Conservation (phyloP, 2,329 filamentous ascomycete genomes). For the Graphiopsis chlorocephala region DNA sequence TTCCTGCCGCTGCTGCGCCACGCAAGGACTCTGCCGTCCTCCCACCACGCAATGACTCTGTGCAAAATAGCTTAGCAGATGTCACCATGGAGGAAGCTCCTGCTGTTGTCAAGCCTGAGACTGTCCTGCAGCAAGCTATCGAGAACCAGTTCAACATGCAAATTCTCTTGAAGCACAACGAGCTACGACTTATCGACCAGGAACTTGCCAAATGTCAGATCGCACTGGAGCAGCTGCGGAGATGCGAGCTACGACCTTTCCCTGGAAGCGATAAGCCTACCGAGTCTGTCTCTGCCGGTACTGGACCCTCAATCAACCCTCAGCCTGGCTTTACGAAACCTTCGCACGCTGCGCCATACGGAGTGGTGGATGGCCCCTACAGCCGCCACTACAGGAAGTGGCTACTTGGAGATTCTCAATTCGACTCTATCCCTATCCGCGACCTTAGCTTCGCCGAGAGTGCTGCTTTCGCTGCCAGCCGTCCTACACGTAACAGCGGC, state of each 20-base stretch:
- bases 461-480: slow-evolving; percentile 55
- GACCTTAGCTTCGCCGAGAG: slow-evolving; percentile 24
- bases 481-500: slow-evolving; percentile 75
- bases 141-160: slow-evolving; percentile 87
- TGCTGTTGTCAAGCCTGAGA: slow-evolving; percentile 11
- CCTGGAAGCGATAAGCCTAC: slow-evolving; percentile 68
- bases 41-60: neutral
- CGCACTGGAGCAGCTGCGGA: slow-evolving; percentile 86
- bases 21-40: slow-evolving; percentile 14
- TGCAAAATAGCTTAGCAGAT: neutral
- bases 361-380: slow-evolving; percentile 88
- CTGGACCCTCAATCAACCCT: slow-evolving; percentile 66
- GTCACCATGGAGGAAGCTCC: slow-evolving; percentile 18
- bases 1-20: neutral
- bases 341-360: slow-evolving; percentile 80
- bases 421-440: slow-evolving; percentile 57
- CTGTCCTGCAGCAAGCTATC: slow-evolving; percentile 64
- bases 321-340: slow-evolving; percentile 64
- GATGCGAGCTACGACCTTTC: slow-evolving; percentile 89
- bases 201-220: slow-evolving; percentile 94
- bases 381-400: slow-evolving; percentile 92
- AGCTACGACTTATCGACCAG: slow-evolving; percentile 90
- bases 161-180: slow-evolving; percentile 90
- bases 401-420: slow-evolving; percentile 84
- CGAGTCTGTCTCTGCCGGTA: slow-evolving; percentile 68